Base-by-base conservation (phyloP, 305 asterid genomes). In the Euphrasia arctica region DNA sequence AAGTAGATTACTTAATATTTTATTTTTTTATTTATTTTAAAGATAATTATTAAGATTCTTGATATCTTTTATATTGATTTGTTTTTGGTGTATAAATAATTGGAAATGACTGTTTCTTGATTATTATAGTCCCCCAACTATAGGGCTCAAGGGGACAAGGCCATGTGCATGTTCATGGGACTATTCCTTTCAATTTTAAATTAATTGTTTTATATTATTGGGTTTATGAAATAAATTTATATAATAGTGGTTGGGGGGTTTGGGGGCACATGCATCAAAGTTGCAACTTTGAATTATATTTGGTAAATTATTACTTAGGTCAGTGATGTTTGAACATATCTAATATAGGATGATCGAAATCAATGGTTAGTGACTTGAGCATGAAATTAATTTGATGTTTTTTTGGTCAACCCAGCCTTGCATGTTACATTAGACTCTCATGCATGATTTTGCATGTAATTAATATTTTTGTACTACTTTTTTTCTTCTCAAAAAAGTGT, bases 81-180 rank as follows among this genome's bases (percentile, higher is more conserved):
- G 31, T 64, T 65, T 54, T 22, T 22, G 2, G 18, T 36, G 54
- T 67, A 12, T 70, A 45, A 45, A 56, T 57, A 45, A 71, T 59
- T 78, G 64, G 10, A 60, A 49, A 56, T 28, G 42, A 51, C 68
- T 67, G 72, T 66, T 63, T 60, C 27, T 73, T 68, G 70, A 71
- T 64, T 82, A 74, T 74, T 78, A 25, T 67, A 74, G 84, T 70
- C 69, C 74, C 75, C 79, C 80, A 66, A 71, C 69, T 52, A 11
- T 75, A 65, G 70, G 71, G 62, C 63, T 55, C 39, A 5, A 73
- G 84, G 82, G 77, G 76, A 82, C 84, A 81, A 48, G 68, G 29
- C 76, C 84, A 82, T 79, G 87, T 82, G 87, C 71, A 74, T 72
- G 81, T 79, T 77, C 70, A 67, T 79, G 82, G 82, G 80, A 77